These are phyloP conservation scores for Kandelia obovata DNA, from an alignment of 345 rosid genomes.

Conservation along the genomic window DNA sequence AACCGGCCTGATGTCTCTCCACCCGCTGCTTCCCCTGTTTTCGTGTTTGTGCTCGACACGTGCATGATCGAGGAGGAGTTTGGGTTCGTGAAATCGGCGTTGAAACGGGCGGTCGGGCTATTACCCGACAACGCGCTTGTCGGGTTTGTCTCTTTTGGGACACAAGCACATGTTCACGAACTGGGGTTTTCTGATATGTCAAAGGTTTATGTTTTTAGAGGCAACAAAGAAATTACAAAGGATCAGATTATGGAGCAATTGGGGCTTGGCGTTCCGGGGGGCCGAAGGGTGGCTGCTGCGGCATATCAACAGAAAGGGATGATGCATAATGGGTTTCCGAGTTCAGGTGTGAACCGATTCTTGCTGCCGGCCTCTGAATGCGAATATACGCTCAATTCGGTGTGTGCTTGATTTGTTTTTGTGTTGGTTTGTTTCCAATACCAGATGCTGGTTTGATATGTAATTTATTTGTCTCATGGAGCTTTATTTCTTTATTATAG, in stretches of 20 bases:
- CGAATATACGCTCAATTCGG: constrained; percentile 67
- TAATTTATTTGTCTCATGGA: not conserved
- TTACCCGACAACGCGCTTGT: constrained; percentile 84
- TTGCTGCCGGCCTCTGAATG: constrained; percentile 80
- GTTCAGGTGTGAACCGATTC: constrained; percentile 56
- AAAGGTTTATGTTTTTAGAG: constrained; percentile 78
- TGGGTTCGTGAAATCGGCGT: constrained; percentile 65
- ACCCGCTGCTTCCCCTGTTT: constrained; percentile 57
- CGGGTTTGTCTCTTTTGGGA: constrained; percentile 77
- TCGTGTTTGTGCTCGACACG: constrained; percentile 80
- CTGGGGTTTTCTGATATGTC: constrained; percentile 79
- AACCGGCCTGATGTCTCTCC: constrained; percentile 22
- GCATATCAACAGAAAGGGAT: constrained; percentile 46
- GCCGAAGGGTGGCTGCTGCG: constrained; percentile 41
- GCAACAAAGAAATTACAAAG: constrained; percentile 67
- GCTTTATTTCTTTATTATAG: constrained; percentile 33
- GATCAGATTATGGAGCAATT: constrained; percentile 81
- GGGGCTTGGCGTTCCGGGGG: constrained; percentile 54
- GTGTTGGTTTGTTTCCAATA: not conserved
- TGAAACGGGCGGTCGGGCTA: constrained; percentile 78
- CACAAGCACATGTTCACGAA: constrained; percentile 87
- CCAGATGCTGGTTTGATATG: not conserved
- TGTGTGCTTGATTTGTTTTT: constrained; percentile 21
- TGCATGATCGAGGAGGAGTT: constrained; percentile 98
- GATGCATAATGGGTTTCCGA: constrained; percentile 42